Conservation (phyloP, 345 rosid genomes). For the Citrus maxima region DNA sequence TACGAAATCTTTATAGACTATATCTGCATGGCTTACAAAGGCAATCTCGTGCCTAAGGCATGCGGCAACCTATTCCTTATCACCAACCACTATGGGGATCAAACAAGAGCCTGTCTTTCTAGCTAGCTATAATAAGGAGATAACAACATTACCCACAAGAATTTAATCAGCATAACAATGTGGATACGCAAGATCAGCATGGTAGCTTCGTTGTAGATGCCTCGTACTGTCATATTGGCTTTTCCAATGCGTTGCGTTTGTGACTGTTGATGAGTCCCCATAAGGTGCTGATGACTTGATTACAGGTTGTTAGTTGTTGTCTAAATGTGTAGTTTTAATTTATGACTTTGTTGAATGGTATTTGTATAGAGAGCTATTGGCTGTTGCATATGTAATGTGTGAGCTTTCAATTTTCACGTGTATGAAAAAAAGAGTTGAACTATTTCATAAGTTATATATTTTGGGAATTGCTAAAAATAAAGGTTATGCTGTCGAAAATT, state of each 20-base stretch:
- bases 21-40: conserved; percentile 72
- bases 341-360: too few species aligned
- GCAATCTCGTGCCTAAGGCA: conserved; percentile 40
- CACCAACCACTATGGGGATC: conserved; percentile 1
- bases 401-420: too few species aligned
- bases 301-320: too few species aligned
- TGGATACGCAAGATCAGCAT: neutral
- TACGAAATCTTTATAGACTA: conserved; percentile 70
- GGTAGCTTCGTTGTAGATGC: conserved; percentile 12
- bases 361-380: too few species aligned
- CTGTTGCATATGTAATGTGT: too few species aligned
- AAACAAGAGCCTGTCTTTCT: conserved; percentile 20
- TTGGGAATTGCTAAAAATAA: too few species aligned
- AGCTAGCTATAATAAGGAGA: conserved; percentile 41
- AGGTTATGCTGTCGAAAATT: too few species aligned
- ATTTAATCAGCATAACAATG: neutral
- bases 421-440: too few species aligned
- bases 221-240: neutral
- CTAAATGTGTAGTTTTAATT: too few species aligned
- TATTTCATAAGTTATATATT: too few species aligned
- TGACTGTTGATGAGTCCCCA: neutral
- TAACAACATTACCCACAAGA: neutral
- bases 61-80: conserved; percentile 38
- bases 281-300: too few species aligned
- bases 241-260: neutral